Conservation (phyloP, 805 yeast species). For the Kodamaea laetipori region DNA sequence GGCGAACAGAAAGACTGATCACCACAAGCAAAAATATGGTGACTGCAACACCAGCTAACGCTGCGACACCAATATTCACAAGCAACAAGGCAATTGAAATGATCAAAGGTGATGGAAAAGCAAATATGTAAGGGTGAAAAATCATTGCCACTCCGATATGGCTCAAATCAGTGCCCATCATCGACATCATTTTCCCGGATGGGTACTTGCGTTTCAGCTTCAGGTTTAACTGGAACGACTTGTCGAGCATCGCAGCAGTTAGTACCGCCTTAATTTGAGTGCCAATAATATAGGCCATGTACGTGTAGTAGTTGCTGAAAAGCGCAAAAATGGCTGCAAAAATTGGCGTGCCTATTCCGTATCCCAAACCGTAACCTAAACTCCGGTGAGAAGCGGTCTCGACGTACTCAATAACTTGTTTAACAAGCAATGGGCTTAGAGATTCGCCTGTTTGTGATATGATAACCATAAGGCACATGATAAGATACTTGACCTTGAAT, state of each 20-base stretch:
- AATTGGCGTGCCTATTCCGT: slow-evolving; percentile 39
- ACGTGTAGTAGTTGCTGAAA: slow-evolving; percentile 26
- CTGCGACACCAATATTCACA: slow-evolving; percentile 25
- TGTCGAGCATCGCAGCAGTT: slow-evolving; percentile 27
- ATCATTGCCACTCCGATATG: slow-evolving; percentile 29
- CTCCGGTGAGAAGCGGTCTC: slow-evolving; percentile 23
- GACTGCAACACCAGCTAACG: slow-evolving; percentile 28
- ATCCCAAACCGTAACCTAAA: slow-evolving; percentile 42
- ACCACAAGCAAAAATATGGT: slow-evolving; percentile 31
- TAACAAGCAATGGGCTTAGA: slow-evolving; percentile 38
- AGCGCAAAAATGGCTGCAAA: slow-evolving; percentile 27
- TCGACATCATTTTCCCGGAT: slow-evolving; percentile 25
- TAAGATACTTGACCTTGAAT: slow-evolving; percentile 16
- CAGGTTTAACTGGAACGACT: slow-evolving; percentile 24
- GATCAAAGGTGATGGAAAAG: slow-evolving; percentile 26
- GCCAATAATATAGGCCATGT: slow-evolving; percentile 26
- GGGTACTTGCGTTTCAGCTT: slow-evolving; percentile 23
- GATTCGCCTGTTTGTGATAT: slow-evolving; percentile 30
- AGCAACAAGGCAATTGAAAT: slow-evolving; percentile 27
- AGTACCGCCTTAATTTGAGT: slow-evolving; percentile 29
- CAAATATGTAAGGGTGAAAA: slow-evolving; percentile 25
- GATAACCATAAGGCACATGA: slow-evolving; percentile 28
- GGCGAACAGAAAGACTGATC: slow-evolving; percentile 50
- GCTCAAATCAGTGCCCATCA: slow-evolving; percentile 31
- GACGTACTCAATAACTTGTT: slow-evolving; percentile 39